Evolutionary conservation across 768 basidiomycete species (phyloP).

Genomic region (Suillus discolor): DNA sequence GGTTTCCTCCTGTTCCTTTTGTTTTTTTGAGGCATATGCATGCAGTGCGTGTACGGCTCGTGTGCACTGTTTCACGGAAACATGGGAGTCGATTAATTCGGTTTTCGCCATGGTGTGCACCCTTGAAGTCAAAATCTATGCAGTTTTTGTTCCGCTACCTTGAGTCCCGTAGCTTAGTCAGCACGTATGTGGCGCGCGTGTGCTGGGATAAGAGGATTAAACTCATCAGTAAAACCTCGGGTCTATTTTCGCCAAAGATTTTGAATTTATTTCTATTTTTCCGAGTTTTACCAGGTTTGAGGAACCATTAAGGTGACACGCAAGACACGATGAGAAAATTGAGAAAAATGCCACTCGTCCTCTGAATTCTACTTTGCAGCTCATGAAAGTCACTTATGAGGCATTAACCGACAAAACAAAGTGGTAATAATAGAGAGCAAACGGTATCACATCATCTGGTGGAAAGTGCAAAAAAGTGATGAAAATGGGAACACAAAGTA

Average conservation of each 20-base stretch:
- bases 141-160: neutral
- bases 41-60: slow-evolving; percentile 81
- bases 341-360: neutral
- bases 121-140: neutral
- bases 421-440: too few relatives aligned
- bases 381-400: neutral
- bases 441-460: too few relatives aligned
- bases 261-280: neutral
- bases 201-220: too few relatives aligned
- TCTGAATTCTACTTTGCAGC: neutral
- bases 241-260: neutral
- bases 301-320: neutral
- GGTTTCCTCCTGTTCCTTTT: slow-evolving; percentile 64
- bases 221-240: neutral
- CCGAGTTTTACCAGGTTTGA: neutral
- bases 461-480: too few relatives aligned
- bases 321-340: neutral
- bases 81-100: slow-evolving; percentile 67
- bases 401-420: too few relatives aligned
- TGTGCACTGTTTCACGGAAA: slow-evolving; percentile 72
- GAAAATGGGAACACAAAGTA: too few relatives aligned
- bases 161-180: neutral
- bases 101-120: slow-evolving; percentile 42
- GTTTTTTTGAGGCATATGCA: slow-evolving; percentile 64
- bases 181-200: too few relatives aligned